Evolutionary conservation across 148 eudicot genomes (phyloP), one percentile per base, ranked within the genome.

Genomic region (Pouteria glomerata): DNA sequence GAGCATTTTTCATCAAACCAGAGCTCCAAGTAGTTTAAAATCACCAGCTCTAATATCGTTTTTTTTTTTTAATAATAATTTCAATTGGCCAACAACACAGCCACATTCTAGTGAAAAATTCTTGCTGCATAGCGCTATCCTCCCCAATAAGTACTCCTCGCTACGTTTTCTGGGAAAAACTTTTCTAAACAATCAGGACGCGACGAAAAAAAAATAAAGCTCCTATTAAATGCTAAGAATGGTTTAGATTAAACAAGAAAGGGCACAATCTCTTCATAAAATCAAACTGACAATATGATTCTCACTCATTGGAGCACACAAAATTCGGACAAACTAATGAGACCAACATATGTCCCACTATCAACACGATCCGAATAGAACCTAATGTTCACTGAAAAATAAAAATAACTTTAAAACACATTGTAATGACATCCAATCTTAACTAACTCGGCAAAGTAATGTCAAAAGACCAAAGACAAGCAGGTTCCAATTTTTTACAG

Each of bases 301-400:
- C 62, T 42, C 73, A 69, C 64, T 57, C 47, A 14, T 27, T 27
- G 18, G 55, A 45, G 53, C 61, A 70, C 55, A 34, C 61, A 73
- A 63, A 48, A 44, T 35, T 63, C 13, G 13, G 45, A 44, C 31
- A 48, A 37, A 45, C 30, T 11, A 58, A 42, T 23, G 8, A 19
- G 6, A 71, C 27, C 26, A n/a, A 70, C 29, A 57, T 55, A 57
- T 37, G 11, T 48, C 21, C 33, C 18, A 45, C 55, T 4, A 15
- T 1, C 44, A 27, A 27, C 27, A 44, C 16, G 37, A 65, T 45
- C 69, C 44, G 44, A 47, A 47, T 42, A 71, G 42, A 71, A 60
- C 29, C 10, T 6, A 29, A 1, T 14, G 27, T 73, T 63, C 23
- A 29, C 15, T 42, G 41, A 1, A 63, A n/a, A 35, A 34, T n/a